Evolutionary conservation across 73 alveolate genomes (phyloP), one percentile per base, ranked within the genome.

Genomic region (Paramecium sexaurelia): DNA sequence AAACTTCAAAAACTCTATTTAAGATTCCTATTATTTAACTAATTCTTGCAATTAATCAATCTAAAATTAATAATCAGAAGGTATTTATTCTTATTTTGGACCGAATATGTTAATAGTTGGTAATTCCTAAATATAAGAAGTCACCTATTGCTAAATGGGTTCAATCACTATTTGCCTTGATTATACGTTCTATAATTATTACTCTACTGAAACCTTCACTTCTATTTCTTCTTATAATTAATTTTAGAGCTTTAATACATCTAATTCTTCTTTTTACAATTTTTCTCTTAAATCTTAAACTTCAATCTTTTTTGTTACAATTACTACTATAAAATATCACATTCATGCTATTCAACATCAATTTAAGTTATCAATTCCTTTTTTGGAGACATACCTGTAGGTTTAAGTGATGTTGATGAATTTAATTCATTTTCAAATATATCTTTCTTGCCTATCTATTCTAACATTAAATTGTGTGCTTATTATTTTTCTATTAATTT

Each of bases 1-100:
- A 45, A 78, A 78, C 36, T 78, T 78, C 29, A 78, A 43, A 17
- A 78, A 78, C 27, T 78, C 68, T 19, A 78, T 78, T 15, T 78
- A 61, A 0, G 68, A 78, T 24, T 78, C 43, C 55, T 29, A 78
- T 43, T 78, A 61, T 24, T 22, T 78, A 5, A 78, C 20, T 40
- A 20, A 7, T 11, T 78, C 90, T 24, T 78, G 1, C 15, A 78
- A 78, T 22, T 7, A 40, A 1, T 78, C 55, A 40, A 78, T 43
- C 20, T 78, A 32, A 61, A 61, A 61, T 8, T 61, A 26, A 13
- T 29, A 61, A 13, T 61, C 83, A 6, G 9, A 29, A 61, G 83
- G 43, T 8, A 32, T 51, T 19, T 9, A 51, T 51, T 51, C 67
- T 17, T 6, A 17, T 51, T 51, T 4, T 0, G 83, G 83, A 26